phyloP scores from a whole-genome alignment of 2,329 filamentous ascomycete species.

The Dothistroma septosporum region DNA sequence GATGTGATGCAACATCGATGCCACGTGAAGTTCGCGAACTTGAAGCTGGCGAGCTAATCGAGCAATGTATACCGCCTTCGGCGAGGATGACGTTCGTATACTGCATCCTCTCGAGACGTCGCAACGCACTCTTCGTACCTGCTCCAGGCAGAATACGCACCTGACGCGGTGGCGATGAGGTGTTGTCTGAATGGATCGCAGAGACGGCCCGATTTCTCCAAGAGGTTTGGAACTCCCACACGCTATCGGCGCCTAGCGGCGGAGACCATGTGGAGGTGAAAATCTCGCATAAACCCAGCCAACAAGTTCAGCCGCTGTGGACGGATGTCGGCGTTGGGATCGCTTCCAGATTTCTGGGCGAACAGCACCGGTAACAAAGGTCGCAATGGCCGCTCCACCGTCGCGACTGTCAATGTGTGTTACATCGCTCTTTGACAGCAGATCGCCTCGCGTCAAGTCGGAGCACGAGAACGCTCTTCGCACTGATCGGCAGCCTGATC shows the following conservation, averaged over 20 bases:
- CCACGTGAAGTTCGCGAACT: not conserved
- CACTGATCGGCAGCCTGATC: not conserved
- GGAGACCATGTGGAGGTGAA: not conserved
- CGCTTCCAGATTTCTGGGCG: not conserved
- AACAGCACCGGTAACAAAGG: not conserved
- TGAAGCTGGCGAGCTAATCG: not conserved
- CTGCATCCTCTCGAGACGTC: not conserved
- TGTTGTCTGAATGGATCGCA: not conserved
- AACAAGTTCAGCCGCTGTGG: not conserved
- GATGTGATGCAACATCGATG: not conserved
- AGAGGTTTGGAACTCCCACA: not conserved
- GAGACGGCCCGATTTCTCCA: slow-evolving; percentile 1
- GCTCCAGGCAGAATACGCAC: no score
- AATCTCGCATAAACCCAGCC: not conserved
- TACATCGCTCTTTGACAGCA: not conserved
- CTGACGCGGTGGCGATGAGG: not conserved
- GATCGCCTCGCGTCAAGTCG: not conserved
- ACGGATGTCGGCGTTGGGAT: not conserved
- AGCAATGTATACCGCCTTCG: not conserved
- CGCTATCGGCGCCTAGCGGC: not conserved
- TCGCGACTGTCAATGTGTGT: not conserved
- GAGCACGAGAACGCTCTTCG: not conserved
- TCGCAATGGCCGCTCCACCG: not conserved
- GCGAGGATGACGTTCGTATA: not conserved
- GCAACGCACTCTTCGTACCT: not conserved